A percentile compares a stretch with the other conserved stretches of the same genome.
Evolutionary conservation across 2,329 filamentous ascomycete genomes (phyloP).

Genomic region (Verticillium klebahnii): DNA sequence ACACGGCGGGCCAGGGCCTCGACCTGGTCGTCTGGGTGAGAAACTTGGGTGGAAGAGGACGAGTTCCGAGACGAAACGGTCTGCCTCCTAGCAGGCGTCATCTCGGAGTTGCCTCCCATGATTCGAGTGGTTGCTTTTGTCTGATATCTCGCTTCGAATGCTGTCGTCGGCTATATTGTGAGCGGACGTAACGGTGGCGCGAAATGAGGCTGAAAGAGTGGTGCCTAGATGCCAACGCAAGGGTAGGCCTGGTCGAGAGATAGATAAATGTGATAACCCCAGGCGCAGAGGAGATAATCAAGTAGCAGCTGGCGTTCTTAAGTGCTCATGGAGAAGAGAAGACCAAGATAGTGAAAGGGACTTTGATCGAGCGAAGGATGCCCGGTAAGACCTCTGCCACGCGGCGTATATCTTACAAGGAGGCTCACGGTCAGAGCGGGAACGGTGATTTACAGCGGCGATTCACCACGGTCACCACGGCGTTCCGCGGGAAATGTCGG

Average conservation of each 20-base stretch:
- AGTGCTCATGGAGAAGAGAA: too few relatives aligned
- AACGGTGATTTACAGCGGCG: background rate
- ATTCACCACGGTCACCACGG: background rate
- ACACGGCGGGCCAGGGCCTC: slow-evolving; percentile 7
- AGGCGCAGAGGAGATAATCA: too few relatives aligned
- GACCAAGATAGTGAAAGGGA: too few relatives aligned
- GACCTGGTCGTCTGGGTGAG: background rate
- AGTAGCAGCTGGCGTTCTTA: too few relatives aligned
- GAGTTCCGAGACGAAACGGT: background rate
- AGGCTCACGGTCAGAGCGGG: background rate
- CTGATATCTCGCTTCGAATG: background rate
- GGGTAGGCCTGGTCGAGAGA: too few relatives aligned
- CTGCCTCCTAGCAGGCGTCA: background rate
- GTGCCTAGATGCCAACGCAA: too few relatives aligned
- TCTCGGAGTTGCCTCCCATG: background rate
- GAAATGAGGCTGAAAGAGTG: background rate
- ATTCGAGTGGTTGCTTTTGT: background rate
- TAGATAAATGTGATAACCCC: too few relatives aligned
- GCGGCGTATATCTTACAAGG: background rate
- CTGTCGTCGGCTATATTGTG: background rate
- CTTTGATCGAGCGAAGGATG: background rate
- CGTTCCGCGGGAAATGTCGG: background rate
- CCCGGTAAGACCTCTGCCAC: background rate
- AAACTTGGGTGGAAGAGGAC: background rate
- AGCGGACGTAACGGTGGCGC: background rate